phyloP scores from a whole-genome alignment of 2,329 filamentous ascomycete species.

The Alternaria alternata region DNA sequence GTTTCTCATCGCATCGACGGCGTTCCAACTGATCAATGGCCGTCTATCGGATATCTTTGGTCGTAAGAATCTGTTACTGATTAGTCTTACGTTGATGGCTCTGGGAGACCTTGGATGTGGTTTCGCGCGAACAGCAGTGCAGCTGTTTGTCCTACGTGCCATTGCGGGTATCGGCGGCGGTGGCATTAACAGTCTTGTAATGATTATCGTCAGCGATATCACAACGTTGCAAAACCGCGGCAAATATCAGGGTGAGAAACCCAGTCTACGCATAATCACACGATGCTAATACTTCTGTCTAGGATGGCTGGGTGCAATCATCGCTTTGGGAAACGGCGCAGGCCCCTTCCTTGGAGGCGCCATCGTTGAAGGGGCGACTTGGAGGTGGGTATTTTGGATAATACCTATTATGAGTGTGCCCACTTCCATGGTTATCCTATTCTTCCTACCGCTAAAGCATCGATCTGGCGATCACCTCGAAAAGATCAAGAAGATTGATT shows the following conservation, averaged over 20 bases:
- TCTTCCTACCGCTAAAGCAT: conserved; percentile 51
- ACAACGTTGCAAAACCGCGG: conserved; percentile 46
- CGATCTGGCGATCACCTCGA: conserved; percentile 55
- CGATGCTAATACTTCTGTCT: background rate
- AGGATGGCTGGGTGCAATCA: conserved; percentile 27
- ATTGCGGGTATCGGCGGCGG: conserved; percentile 66
- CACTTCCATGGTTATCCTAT: conserved; percentile 20
- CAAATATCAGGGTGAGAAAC: conserved; percentile 42
- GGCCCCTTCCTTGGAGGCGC: conserved; percentile 33
- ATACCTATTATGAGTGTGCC: conserved; percentile 25
- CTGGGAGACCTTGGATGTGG: conserved; percentile 68
- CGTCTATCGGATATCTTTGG: conserved; percentile 68
- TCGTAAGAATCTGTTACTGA: conserved; percentile 55
- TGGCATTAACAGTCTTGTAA: conserved; percentile 59
- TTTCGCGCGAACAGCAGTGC: conserved; percentile 62
- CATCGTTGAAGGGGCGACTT: conserved; percentile 25
- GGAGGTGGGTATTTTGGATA: conserved; percentile 30
- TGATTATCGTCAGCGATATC: conserved; percentile 51
- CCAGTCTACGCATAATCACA: too few relatives aligned
- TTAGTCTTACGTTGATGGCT: conserved; percentile 61
- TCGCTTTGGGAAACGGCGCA: conserved; percentile 29
- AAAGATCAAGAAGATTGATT: conserved; percentile 66
- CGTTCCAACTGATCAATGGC: conserved; percentile 72
- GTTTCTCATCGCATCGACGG: conserved; percentile 65
- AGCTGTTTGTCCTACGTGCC: conserved; percentile 69